Percentiles rank a stretch among this genome's conserved stretches.
Conservation (phyloP, 345 rosid genomes). For the Eucalyptus erythrocorys region DNA sequence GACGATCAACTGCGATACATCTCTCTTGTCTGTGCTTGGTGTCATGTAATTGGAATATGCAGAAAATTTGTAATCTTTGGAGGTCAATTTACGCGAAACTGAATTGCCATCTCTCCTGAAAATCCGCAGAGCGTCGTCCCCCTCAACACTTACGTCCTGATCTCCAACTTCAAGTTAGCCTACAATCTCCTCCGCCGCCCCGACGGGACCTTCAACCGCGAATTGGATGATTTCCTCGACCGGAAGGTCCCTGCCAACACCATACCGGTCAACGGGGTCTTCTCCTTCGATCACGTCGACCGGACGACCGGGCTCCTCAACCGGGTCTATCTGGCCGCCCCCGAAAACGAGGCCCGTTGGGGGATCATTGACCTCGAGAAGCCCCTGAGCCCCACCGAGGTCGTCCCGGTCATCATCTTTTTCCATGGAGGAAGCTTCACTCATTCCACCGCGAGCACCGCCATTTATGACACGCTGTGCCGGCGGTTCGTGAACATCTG, state of each 20-base stretch:
- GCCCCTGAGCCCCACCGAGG: not conserved
- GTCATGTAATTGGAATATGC: not conserved
- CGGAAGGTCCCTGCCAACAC: constrained; percentile 2
- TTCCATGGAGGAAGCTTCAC: constrained; percentile 31
- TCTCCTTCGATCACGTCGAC: constrained; percentile 7
- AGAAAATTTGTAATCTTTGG: not conserved
- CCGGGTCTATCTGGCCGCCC: constrained; percentile 15
- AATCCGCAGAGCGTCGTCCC: constrained; percentile 9
- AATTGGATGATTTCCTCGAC: constrained; percentile 5
- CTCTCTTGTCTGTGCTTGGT: not conserved
- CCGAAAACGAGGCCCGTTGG: not conserved
- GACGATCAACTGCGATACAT: not conserved
- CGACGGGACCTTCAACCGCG: constrained; percentile 9
- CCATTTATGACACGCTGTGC: constrained; percentile 1
- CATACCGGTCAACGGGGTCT: constrained; percentile 3
- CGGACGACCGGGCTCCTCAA: not conserved
- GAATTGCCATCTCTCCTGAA: not conserved
- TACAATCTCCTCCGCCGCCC: not conserved
- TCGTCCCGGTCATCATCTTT: constrained; percentile 16
- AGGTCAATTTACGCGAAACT: not conserved
- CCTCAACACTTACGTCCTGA: constrained; percentile 3
- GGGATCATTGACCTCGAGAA: constrained; percentile 1
- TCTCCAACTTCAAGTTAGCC: not conserved
- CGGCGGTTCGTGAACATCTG: constrained; percentile 2
- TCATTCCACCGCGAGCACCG: constrained; percentile 2